Conservation (phyloP, 1,284 basidiomycete species). For the Sanghuangporus weigelae region DNA sequence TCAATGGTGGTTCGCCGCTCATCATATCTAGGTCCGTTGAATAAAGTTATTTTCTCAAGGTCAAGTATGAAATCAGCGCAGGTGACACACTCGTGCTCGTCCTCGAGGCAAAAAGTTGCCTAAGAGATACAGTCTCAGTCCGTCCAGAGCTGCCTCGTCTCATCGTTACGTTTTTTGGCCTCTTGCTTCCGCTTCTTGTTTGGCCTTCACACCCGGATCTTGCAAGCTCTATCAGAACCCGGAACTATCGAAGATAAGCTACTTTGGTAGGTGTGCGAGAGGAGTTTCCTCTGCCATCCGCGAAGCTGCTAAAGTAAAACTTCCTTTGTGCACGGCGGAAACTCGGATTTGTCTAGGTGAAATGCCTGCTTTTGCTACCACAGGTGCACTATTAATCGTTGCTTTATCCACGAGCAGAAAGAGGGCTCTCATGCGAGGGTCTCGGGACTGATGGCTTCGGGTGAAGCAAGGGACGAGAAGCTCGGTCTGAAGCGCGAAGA, state of each 20-base stretch:
- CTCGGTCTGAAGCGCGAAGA: neutral
- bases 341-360: slow-evolving; percentile 12
- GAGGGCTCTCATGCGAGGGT: slow-evolving; percentile 2
- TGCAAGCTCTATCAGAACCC: neutral
- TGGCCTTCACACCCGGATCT: slow-evolving; percentile 1
- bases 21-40: neutral
- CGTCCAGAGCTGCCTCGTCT: neutral
- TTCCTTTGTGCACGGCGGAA: slow-evolving; percentile 3
- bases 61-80: neutral
- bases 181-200: neutral
- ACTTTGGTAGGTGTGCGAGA: neutral
- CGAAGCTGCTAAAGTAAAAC: neutral
- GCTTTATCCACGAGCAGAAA: neutral
- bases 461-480: neutral
- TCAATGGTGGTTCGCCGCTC: neutral
- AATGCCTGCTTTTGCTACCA: neutral
- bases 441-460: neutral
- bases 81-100: slow-evolving; percentile 11
- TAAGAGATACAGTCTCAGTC: neutral
- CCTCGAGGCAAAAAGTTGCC: neutral
- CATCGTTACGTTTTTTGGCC: neutral
- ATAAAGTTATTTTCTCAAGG: slow-evolving; percentile 8
- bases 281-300: neutral
- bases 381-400: neutral
- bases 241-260: neutral